Evolutionary conservation across 2,329 filamentous ascomycete genomes (phyloP).

Genomic region (Stemphylium lycopersici): DNA sequence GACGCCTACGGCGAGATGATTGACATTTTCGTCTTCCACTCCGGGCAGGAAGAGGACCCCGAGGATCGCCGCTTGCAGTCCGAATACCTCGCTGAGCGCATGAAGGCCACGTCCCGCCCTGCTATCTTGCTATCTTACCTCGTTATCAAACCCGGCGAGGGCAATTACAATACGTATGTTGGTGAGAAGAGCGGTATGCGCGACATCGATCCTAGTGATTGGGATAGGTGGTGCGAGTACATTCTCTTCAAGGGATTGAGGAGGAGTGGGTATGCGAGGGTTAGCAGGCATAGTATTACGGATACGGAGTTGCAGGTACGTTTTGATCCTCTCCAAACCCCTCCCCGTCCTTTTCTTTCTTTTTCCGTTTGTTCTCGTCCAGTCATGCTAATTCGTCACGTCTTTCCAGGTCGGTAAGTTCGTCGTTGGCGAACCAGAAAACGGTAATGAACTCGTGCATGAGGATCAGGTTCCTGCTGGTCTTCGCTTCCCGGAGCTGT

Average conservation of each 20-base stretch:
- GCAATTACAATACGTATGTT: constrained; percentile 97
- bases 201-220: constrained; percentile 89
- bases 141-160: constrained; percentile 85
- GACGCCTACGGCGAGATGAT: constrained; percentile 89
- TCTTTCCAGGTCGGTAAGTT: constrained; percentile 78
- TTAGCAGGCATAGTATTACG: constrained; percentile 89
- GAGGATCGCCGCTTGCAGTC: constrained; percentile 89
- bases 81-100: constrained; percentile 83
- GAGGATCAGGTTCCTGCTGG: constrained; percentile 79
- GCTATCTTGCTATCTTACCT: constrained; percentile 89
- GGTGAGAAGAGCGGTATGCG: constrained; percentile 87
- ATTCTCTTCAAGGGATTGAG: constrained; percentile 91
- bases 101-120: constrained; percentile 81
- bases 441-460: constrained; percentile 68
- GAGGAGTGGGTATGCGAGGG: constrained; percentile 85
- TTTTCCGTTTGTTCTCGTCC: background rate
- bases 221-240: constrained; percentile 99
- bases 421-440: constrained; percentile 73
- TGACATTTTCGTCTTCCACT: constrained; percentile 98
- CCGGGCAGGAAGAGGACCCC: constrained; percentile 93
- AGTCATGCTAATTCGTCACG: background rate
- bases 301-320: constrained; percentile 92
- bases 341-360: background rate
- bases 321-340: background rate
- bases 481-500: constrained; percentile 81